Evolutionary conservation across 768 basidiomycete genomes (phyloP).

Genomic region (Paxillus ammoniavirescens): DNA sequence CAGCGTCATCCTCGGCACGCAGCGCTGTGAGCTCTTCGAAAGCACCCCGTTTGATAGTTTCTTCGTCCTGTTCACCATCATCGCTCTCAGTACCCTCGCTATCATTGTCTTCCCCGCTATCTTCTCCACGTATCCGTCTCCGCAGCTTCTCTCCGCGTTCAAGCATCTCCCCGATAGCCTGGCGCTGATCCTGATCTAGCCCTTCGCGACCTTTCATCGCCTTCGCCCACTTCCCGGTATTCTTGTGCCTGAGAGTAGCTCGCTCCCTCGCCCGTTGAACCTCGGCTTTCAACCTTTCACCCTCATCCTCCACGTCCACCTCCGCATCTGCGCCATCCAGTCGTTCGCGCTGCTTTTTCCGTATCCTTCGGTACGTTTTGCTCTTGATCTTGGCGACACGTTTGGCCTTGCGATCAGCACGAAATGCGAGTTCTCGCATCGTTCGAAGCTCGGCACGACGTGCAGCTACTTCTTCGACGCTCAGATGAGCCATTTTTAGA

Average conservation of each 20-base stretch:
- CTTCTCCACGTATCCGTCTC: conserved; percentile 70
- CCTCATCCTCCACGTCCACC: conserved; percentile 43
- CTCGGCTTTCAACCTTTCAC: conserved; percentile 64
- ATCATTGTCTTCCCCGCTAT: conserved; percentile 49
- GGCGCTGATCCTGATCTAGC: conserved; percentile 57
- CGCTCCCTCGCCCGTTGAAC: conserved; percentile 81
- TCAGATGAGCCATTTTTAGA: conserved; percentile 79
- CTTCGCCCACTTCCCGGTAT: conserved; percentile 86
- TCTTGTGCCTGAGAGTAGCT: conserved; percentile 86
- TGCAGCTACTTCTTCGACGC: conserved; percentile 80
- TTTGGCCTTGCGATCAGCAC: conserved; percentile 87
- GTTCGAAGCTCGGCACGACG: conserved; percentile 80
- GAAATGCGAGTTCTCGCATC: conserved; percentile 92
- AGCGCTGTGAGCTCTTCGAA: conserved; percentile 74
- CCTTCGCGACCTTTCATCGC: conserved; percentile 70
- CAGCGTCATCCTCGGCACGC: conserved; percentile 37
- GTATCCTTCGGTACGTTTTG: conserved; percentile 85
- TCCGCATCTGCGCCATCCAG: conserved; percentile 46
- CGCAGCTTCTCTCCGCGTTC: conserved; percentile 76
- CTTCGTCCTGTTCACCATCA: conserved; percentile 39
- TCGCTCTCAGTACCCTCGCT: conserved; percentile 44
- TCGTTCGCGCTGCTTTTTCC: conserved; percentile 73
- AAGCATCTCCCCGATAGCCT: conserved; percentile 84
- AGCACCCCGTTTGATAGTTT: conserved; percentile 57
- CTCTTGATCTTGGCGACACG: conserved; percentile 94